Percentiles rank a stretch among this genome's conserved stretches.
Conservation (phyloP, 257 asterid species). For the Przewalskia tangutica region DNA sequence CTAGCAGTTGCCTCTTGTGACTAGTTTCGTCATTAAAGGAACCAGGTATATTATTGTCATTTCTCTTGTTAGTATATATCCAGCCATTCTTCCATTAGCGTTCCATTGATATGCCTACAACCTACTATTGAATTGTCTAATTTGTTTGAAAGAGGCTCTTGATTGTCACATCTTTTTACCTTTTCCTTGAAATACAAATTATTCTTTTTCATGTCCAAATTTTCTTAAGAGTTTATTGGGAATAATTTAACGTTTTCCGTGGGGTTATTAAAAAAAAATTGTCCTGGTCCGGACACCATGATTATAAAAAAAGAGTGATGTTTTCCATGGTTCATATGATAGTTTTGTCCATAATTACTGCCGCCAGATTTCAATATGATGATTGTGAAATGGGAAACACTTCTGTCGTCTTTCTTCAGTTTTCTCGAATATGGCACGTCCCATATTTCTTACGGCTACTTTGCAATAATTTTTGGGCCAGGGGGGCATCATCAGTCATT, state of each 20-base stretch:
- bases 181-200: not conserved
- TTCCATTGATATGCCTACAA: not conserved
- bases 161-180: not conserved
- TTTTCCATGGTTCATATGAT: not conserved
- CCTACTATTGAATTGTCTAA: not conserved
- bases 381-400: not conserved
- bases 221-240: not conserved
- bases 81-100: not conserved
- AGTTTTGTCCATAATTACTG: not conserved
- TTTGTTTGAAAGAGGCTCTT: not conserved
- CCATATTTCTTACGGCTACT: not conserved
- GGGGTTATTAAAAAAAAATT: not conserved
- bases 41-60: not conserved
- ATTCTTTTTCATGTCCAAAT: not conserved
- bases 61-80: not conserved
- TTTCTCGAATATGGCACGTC: not conserved
- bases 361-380: not conserved
- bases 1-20: slow-evolving; percentile 90
- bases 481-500: not conserved
- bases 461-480: not conserved
- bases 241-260: not conserved
- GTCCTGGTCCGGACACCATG: not conserved
- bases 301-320: not conserved
- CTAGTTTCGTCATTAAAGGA: slow-evolving; percentile 11
- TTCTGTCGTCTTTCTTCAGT: not conserved